Conservation (phyloP, 331 rosid genomes). For the Malus hybrid region DNA sequence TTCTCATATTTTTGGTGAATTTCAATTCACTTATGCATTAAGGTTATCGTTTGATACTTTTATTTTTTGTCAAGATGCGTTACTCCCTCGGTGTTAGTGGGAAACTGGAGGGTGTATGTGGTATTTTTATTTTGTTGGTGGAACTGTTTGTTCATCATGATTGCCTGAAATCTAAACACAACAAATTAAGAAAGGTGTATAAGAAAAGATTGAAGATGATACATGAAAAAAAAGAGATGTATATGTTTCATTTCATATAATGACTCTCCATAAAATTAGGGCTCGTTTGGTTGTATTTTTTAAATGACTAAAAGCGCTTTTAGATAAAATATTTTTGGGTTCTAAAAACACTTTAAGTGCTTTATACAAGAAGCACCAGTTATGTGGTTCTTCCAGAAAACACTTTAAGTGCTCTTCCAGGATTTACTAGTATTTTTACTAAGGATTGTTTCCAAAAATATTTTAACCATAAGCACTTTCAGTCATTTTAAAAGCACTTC, state of each 20-base stretch:
- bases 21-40: background rate
- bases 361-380: no score
- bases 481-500: no score
- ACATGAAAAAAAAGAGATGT: background rate
- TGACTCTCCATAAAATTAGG: background rate
- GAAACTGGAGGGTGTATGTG: background rate
- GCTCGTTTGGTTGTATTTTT: no score
- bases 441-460: no score
- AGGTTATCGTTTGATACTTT: no score
- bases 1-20: background rate
- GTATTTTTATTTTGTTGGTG: background rate
- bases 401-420: no score
- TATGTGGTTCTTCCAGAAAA: no score
- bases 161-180: background rate
- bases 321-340: no score
- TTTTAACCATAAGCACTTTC: no score
- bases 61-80: background rate
- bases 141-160: background rate
- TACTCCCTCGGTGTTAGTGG: background rate
- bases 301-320: no score
- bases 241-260: background rate
- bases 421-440: no score
- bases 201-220: background rate
- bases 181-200: background rate
- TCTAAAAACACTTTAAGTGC: no score